Base-by-base conservation (phyloP, 768 basidiomycete genomes). In the Phaeotremella skinneri region DNA sequence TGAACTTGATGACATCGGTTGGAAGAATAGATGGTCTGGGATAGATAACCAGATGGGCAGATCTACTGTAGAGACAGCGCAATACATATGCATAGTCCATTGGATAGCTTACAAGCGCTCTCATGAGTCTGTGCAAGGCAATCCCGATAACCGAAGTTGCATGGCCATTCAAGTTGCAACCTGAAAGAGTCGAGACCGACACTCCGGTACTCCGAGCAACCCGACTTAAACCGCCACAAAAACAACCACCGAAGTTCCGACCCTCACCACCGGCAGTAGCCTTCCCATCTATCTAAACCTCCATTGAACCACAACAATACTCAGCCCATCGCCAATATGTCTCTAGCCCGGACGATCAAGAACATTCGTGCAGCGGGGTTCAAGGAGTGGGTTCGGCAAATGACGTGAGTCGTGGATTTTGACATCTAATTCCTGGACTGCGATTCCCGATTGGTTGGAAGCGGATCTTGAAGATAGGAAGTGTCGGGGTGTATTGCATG, bases 341-440 rank as follows among this genome's bases (percentile, higher is more conserved):
- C 89, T 43, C 75, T 92, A 55, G 78, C 80, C 42, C 84, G 91
- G 66, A 90, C 88, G 32, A 77, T 93, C 67, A 85, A 89, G 63
- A 87, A 81, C 69, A 81, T 90, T 43, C 85, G 83, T 56, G 83
- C 85, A 48, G 87, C 84, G 20, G 92, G 91, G 17, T 73, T 90
- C 47, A 82, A 83, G 65, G 87, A 91, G 79, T 96, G 90, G 89
- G 91, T 87, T 86, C 85, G 85, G 66, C 87, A 91, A 39, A 75
- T 76, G 75, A 70, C 64, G 74, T 74, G 67, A 60, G 75, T 66
- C n/a, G 47, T 16, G 20, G 39, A 51, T 25, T 29, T 27, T 52
- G 7, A 17, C 32, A 21, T 17, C 30, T 49, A 6, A 49, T 58
- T 29, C 4, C 9, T 34, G 1, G 1, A 14, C 41, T 20, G 27